phyloP scores from a whole-genome alignment of 2,329 filamentous ascomycete species.

The Zymoseptoria ardabiliae region DNA sequence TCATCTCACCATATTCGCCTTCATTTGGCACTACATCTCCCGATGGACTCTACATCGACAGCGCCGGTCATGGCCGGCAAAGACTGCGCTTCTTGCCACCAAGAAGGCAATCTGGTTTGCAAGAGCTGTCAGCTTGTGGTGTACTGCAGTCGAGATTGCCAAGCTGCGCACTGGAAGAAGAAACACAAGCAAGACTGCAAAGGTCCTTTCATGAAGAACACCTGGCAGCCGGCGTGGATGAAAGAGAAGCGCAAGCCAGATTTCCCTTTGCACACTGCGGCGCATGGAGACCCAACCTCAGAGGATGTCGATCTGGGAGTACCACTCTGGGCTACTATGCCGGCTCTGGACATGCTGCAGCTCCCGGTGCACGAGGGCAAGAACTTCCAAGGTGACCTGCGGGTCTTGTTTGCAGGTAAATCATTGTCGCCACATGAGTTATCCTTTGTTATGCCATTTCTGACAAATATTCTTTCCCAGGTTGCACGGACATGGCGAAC shows the following conservation, averaged over 20 bases:
- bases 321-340: conserved; percentile 37
- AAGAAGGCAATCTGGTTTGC: background rate
- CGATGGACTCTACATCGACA: background rate
- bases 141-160: conserved; percentile 29
- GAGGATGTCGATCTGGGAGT: background rate
- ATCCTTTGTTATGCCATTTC: too few species aligned
- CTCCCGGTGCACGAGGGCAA: conserved; percentile 28
- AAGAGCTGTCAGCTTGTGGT: background rate
- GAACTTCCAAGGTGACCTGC: conserved; percentile 1
- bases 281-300: too few species aligned
- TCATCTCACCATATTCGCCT: too few species aligned
- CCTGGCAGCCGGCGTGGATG: conserved; percentile 27
- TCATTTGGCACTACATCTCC: too few species aligned
- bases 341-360: conserved; percentile 35
- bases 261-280: conserved; percentile 5
- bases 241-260: conserved; percentile 19
- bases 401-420: background rate
- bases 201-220: conserved; percentile 18
- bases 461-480: conserved; percentile 19
- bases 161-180: conserved; percentile 22
- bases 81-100: background rate
- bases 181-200: conserved; percentile 26
- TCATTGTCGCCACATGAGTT: background rate
- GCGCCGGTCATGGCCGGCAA: background rate
- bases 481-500: conserved; percentile 36